A percentile compares a stretch with the other conserved stretches of the same genome.
Evolutionary conservation across 352 stramenopile species (phyloP).

Genomic region (Globisporangium iwayamae): DNA sequence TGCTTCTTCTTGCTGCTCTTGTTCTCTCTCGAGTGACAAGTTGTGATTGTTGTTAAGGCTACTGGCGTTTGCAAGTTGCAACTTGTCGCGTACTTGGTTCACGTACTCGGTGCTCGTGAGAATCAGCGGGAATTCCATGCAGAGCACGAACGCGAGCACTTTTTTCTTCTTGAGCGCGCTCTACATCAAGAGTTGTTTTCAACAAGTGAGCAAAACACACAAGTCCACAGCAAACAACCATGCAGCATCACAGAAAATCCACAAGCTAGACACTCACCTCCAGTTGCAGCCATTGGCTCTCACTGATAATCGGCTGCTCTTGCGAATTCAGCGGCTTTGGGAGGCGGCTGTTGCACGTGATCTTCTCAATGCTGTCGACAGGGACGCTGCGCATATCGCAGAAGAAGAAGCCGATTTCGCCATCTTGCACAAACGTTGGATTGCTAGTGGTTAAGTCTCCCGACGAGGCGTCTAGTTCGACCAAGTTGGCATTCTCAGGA

Average conservation of each 20-base stretch:
- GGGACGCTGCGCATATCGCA: conserved; percentile 45
- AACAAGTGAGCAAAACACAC: conserved; percentile 4
- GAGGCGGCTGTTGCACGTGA: conserved; percentile 70
- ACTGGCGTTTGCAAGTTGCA: neutral
- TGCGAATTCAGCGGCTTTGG: conserved; percentile 37
- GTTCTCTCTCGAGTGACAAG: neutral
- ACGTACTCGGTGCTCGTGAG: conserved; percentile 46
- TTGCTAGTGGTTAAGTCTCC: neutral
- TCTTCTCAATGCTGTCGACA: conserved; percentile 33
- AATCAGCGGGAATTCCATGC: conserved; percentile 64
- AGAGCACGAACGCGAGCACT: conserved; percentile 54
- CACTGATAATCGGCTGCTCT: conserved; percentile 57
- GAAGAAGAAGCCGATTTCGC: conserved; percentile 60
- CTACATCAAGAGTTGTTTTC: conserved; percentile 14
- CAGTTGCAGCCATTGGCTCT: conserved; percentile 63
- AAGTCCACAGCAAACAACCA: conserved; percentile 3
- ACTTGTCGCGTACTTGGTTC: conserved; percentile 41
- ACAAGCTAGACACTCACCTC: conserved; percentile 27
- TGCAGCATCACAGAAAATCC: neutral
- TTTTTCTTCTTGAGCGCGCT: conserved; percentile 64
- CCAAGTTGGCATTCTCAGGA: neutral
- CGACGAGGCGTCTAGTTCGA: neutral
- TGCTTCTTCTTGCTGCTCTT: conserved; percentile 6
- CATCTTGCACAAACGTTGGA: conserved; percentile 31
- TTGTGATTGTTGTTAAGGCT: neutral